Conservation (phyloP, 139 green algal species). For the Bryopsis sp. region DNA sequence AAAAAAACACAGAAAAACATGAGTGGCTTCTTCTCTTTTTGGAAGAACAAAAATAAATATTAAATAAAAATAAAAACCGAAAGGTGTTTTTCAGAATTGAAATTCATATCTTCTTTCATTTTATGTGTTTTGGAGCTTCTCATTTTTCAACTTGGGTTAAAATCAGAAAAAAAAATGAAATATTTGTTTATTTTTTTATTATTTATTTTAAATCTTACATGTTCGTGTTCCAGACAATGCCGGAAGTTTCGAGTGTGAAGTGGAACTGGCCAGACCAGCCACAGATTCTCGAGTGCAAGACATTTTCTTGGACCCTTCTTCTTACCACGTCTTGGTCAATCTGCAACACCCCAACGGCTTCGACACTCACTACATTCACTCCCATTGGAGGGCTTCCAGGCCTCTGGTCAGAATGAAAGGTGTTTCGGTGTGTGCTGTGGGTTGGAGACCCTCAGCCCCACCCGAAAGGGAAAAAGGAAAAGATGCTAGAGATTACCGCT, state of each 20-base stretch:
- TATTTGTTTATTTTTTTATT: no score
- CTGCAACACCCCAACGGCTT: conserved; percentile 5
- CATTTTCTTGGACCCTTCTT: conserved; percentile 11
- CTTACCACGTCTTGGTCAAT: conserved; percentile 11
- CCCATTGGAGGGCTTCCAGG: conserved; percentile 31
- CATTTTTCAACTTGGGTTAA: no score
- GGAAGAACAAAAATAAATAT: no score
- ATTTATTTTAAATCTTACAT: not conserved
- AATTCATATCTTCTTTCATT: not conserved
- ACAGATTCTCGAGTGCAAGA: not conserved
- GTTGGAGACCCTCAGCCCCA: conserved; percentile 29
- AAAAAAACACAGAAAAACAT: no score
- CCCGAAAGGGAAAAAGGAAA: not conserved
- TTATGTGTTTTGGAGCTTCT: no score
- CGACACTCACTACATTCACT: conserved; percentile 16
- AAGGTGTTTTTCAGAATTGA: not conserved
- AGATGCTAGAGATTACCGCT: not conserved
- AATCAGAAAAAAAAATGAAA: no score
- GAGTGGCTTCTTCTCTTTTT: no score
- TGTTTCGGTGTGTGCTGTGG: conserved; percentile 39
- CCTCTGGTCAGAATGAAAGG: conserved; percentile 49
- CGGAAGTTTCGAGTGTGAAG: conserved; percentile 12
- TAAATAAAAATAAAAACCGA: no score
- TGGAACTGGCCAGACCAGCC: conserved; percentile 3
- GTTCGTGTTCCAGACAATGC: not conserved